phyloP scores from a whole-genome alignment of 2,329 filamentous ascomycete genomes.

The Beauveria australis region DNA sequence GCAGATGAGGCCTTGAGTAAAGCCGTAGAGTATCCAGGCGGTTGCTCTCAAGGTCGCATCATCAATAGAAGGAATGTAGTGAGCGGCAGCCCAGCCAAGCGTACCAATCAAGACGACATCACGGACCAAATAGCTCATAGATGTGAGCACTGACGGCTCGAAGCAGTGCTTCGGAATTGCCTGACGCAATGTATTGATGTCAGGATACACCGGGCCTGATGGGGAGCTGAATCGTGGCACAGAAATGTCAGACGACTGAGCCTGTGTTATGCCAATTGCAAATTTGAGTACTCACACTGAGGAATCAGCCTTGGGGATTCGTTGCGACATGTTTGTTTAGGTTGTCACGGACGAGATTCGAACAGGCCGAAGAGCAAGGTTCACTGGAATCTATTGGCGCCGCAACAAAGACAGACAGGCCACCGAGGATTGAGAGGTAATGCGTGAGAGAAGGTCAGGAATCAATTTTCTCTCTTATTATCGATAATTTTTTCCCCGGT shows the following conservation, averaged over 20 bases:
- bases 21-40: conserved; percentile 53
- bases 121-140: conserved; percentile 47
- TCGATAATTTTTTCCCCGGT: neutral
- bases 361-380: neutral
- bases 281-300: neutral
- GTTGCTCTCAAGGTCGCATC: conserved; percentile 33
- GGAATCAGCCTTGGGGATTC: neutral
- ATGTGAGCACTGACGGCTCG: conserved; percentile 42
- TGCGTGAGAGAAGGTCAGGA: neutral
- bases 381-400: neutral
- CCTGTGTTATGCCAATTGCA: neutral
- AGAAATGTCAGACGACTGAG: neutral
- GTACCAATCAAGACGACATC: conserved; percentile 42
- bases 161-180: conserved; percentile 57
- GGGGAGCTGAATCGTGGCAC: neutral
- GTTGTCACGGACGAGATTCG: neutral
- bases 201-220: conserved; percentile 26
- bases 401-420: neutral
- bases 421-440: neutral
- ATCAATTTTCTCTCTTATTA: neutral
- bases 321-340: neutral
- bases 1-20: conserved; percentile 55
- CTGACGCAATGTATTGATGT: conserved; percentile 39
- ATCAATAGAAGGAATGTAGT: conserved; percentile 44
- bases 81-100: neutral